Base-by-base conservation (phyloP, 2,329 filamentous ascomycete species). In the Truncatella angustata region DNA sequence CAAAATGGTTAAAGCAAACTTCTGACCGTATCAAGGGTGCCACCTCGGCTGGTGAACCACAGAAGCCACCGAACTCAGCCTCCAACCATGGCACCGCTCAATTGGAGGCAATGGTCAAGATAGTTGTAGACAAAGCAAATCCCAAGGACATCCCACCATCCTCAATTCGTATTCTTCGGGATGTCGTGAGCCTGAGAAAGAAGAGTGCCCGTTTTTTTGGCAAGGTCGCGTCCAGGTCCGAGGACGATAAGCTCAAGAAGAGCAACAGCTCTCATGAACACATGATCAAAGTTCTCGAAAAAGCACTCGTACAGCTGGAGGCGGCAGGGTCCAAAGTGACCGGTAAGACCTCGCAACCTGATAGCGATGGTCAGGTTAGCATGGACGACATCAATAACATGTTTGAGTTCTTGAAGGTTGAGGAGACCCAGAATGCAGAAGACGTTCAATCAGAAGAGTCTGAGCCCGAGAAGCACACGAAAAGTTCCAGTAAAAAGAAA, bases 141-240 rank as follows among this genome's bases (percentile, higher is more conserved):
- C 60, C 61, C 7, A 57, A 61, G 16, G 57, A 63, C 24, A 60
- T 66, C 12, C 63, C 63, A 20, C 49, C 49, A 12, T 55, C 55
- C 1, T 57, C 60, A 7, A 53, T 65, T 40, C 60, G 56, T 21
- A 64, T 64, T 35, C 54, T 64, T 10, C 59, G 60, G 26, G 59
- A 64, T 43, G 63, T 66, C n/a, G 59, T 66, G 30, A 36, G 40
- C 23, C 54, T 64, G 21, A 58, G 63, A 11, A 66, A 64, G 54
- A 60, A 61, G 54, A 64, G 59, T 53, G 57, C 58, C 46, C 50
- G 46, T 3, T 64, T 65, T 50, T 66, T 62, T 32, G 48, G 43
- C 49, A 39, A 45, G 23, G 46, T 53, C 4, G 54, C 58, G 12
- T 48, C 55, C 23, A 47, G 57, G 16, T 50, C 56, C 12, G 51